Base-by-base conservation (phyloP, 148 eudicot genomes). In the Cornus controversa region DNA sequence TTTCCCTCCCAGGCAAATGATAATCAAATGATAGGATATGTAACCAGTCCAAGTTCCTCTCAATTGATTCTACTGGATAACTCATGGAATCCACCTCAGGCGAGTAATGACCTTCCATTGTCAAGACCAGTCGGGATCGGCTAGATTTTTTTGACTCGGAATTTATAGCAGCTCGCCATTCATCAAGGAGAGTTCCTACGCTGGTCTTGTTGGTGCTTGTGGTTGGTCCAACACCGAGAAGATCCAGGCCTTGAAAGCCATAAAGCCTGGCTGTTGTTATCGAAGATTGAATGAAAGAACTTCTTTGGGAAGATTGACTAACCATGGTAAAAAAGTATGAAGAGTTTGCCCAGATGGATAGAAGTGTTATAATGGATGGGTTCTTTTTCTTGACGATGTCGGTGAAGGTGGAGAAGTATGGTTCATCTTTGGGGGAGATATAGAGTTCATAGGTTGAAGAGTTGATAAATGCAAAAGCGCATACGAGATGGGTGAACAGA, bases 1-100 rank as follows among this genome's bases (percentile, higher is more conserved):
- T 84, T 42, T 82, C 76, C 18, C 36, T 66, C 6, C 28, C 5
- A 40, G 90, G 76, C 64, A 75, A 14, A 77, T 80, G 73, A 80
- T 87, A 87, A 77, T 78, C 87, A 66, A 75, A 87, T 29, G 90
- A 20, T 31, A 29, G 0, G n/a, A 87, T 11, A 71, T 78, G 73
- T 64, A 87, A 80, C 90, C 87, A 84, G 57, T 84, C 86, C 13
- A 87, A 20, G 71, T 84, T 85, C 50, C 23, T 78, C 10, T 5
- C n/a, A 18, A 87, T 78, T 20, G 86, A 69, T 40, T 71, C 82
- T 47, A 87, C 42, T 0, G 86, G 88, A 47, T 78, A 80, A 53
- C 36, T 75, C 25, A 34, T 31, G 28, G 74, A 72, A 5, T 62
- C 57, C 9, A 47, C 0, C 6, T n/a, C 13, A 15, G 85, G 85